phyloP scores from a whole-genome alignment of 768 basidiomycete genomes.

The Hygrocybe punicea region DNA sequence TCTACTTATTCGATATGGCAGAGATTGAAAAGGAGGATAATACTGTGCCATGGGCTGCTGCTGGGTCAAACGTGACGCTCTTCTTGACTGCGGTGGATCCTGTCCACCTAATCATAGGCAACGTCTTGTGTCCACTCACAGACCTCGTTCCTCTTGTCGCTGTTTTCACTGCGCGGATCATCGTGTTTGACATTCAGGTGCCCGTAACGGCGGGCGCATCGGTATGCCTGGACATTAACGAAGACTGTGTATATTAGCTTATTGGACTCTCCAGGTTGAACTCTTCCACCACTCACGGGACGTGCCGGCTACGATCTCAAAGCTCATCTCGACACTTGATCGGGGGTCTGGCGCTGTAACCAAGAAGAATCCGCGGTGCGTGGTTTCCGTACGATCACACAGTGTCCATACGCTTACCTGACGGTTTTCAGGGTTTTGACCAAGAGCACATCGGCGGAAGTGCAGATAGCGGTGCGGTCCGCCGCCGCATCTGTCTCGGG shows the following conservation, averaged over 20 bases:
- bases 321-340: constrained; percentile 76
- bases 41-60: constrained; percentile 78
- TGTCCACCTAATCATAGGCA: constrained; percentile 81
- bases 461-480: constrained; percentile 73
- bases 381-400: not conserved
- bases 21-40: constrained; percentile 84
- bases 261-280: constrained; percentile 58
- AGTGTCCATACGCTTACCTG: not conserved
- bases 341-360: constrained; percentile 67
- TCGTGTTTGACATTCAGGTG: constrained; percentile 88
- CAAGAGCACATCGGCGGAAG: constrained; percentile 81
- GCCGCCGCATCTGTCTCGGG: constrained; percentile 51
- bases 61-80: constrained; percentile 86
- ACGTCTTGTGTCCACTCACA: constrained; percentile 75
- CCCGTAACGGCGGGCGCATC: constrained; percentile 87
- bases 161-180: constrained; percentile 79
- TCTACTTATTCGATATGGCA: constrained; percentile 29
- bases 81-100: constrained; percentile 82
- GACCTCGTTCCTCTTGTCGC: constrained; percentile 74
- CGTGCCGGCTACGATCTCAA: constrained; percentile 83
- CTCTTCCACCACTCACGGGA: constrained; percentile 93
- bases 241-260: not conserved
- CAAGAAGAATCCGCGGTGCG: constrained; percentile 77
- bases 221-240: constrained; percentile 41
- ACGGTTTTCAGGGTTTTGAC: constrained; percentile 62